Percentiles rank a stretch among this genome's conserved stretches.
Conservation (phyloP, 495 filamentous ascomycete genomes). For the Tuber borchii region DNA sequence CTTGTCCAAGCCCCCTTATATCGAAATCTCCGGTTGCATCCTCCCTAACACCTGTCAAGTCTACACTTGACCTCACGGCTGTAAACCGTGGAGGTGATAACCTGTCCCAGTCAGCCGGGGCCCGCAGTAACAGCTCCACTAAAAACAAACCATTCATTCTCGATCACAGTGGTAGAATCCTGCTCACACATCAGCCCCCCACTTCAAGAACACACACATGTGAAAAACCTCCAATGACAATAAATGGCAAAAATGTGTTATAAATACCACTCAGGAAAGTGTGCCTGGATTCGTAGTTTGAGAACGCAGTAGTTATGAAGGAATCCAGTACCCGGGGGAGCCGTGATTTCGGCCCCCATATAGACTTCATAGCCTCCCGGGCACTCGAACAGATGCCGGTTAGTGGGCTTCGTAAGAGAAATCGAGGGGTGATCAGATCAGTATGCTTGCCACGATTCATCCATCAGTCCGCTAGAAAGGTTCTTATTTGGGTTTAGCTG, state of each 20-base stretch:
- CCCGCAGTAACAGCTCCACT: constrained; percentile 42
- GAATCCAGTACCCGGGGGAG: not conserved
- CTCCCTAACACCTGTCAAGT: constrained; percentile 62
- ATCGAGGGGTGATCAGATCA: not conserved
- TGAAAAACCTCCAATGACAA: no score
- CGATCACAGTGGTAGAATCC: constrained; percentile 96
- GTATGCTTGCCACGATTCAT: not conserved
- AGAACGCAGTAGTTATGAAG: not conserved
- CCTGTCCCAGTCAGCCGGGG: constrained; percentile 10
- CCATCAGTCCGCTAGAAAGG: not conserved
- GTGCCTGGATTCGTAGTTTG: not conserved
- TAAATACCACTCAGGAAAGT: not conserved
- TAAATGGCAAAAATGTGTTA: no score
- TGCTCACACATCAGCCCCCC: constrained; percentile 29
- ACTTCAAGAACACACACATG: constrained; percentile 47
- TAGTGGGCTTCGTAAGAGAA: not conserved
- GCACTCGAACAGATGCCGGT: not conserved
- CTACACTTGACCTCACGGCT: constrained; percentile 72
- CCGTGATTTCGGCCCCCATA: not conserved
- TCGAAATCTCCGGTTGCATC: constrained; percentile 72
- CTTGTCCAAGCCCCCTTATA: constrained; percentile 61
- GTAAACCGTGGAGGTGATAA: constrained; percentile 85
- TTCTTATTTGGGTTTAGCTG: not conserved
- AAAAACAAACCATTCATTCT: constrained; percentile 56
- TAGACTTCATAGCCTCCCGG: not conserved